Percentiles rank a stretch among this genome's conserved stretches.
phyloP scores from a whole-genome alignment of 2,329 filamentous ascomycete species.

The Cladosporium colombiae region DNA sequence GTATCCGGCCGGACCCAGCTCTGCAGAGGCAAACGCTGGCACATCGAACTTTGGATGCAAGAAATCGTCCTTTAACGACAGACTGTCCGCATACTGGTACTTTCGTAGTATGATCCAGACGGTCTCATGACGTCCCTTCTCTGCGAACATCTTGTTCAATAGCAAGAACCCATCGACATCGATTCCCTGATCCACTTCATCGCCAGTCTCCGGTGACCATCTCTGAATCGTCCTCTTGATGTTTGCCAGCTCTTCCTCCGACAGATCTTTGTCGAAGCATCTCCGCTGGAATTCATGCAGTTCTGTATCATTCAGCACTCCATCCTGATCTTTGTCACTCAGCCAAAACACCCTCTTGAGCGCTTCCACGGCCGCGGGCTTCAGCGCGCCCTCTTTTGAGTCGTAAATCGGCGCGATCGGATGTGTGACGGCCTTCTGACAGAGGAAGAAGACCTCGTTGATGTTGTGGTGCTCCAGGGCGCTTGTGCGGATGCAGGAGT shows the following conservation, averaged over 20 bases:
- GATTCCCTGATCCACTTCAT: constrained; percentile 66
- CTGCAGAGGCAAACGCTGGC: constrained; percentile 85
- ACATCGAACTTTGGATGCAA: constrained; percentile 93
- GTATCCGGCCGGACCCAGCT: constrained; percentile 91
- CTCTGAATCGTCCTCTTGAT: constrained; percentile 87
- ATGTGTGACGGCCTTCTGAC: constrained; percentile 96
- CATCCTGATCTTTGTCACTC: constrained; percentile 94
- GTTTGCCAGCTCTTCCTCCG: constrained; percentile 78
- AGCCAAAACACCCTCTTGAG: constrained; percentile 91
- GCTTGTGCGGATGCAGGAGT: constrained; percentile 94
- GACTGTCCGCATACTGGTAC: constrained; percentile 93
- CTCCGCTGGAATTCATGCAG: constrained; percentile 87
- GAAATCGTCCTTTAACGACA: constrained; percentile 88
- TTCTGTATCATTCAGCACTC: constrained; percentile 84
- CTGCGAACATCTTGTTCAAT: constrained; percentile 92
- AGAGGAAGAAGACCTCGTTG: constrained; percentile 93
- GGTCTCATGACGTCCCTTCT: constrained; percentile 96
- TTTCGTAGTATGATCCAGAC: constrained; percentile 96
- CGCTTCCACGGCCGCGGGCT: constrained; percentile 84
- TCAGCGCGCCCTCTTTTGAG: constrained; percentile 83
- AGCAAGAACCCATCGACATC: constrained; percentile 81
- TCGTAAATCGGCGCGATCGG: constrained; percentile 96
- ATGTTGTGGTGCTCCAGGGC: constrained; percentile 90
- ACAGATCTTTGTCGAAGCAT: constrained; percentile 86
- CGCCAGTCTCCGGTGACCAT: constrained; percentile 25